Evolutionary conservation across 345 rosid species (phyloP).

Genomic region (Eucalyptus marginata): DNA sequence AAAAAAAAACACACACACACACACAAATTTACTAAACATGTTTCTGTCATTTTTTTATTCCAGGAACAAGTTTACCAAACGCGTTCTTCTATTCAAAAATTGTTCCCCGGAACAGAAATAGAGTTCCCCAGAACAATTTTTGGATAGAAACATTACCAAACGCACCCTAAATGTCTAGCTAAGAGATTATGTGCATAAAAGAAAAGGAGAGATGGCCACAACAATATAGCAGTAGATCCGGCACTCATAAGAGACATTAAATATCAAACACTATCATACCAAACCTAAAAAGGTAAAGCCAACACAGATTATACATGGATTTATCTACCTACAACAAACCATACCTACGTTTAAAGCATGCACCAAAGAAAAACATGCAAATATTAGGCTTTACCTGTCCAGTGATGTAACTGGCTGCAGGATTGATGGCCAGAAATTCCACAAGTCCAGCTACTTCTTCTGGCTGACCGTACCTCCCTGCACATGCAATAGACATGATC

Average conservation of each 20-base stretch:
- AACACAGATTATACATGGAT: neutral
- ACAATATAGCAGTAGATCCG: neutral
- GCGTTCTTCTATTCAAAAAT: too few relatives aligned
- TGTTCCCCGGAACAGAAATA: too few relatives aligned
- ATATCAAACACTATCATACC: neutral
- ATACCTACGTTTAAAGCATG: neutral
- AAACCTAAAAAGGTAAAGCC: neutral
- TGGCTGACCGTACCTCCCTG: constrained; percentile 96
- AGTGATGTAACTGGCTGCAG: constrained; percentile 85
- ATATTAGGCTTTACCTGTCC: constrained; percentile 56
- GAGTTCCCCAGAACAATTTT: too few relatives aligned
- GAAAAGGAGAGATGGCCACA: neutral
- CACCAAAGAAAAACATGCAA: neutral
- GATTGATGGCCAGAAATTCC: constrained; percentile 86
- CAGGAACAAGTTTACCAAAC: too few relatives aligned
- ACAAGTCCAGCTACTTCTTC: constrained; percentile 99
- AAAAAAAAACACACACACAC: too few relatives aligned
- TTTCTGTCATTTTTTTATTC: too few relatives aligned
- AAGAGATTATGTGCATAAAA: neutral
- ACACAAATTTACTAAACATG: too few relatives aligned
- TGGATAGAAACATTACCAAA: too few relatives aligned
- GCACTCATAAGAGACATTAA: neutral
- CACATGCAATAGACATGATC: neutral
- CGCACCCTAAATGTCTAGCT: neutral
- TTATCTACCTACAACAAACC: neutral